phyloP scores from a whole-genome alignment of 345 rosid species.

The Rubroshorea leprosula region DNA sequence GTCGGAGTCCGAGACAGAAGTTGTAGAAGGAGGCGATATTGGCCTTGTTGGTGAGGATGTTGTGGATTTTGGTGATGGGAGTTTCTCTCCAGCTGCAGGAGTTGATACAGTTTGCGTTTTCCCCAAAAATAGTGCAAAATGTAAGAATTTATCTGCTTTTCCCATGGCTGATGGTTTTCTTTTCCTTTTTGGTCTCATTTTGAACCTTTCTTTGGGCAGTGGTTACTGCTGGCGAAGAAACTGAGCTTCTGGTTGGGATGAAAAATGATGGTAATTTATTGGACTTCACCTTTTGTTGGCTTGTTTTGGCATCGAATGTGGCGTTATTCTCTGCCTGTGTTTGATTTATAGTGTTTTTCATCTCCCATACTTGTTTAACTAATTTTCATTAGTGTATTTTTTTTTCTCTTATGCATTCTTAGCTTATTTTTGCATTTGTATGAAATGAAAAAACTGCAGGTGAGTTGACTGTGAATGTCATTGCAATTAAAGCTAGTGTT shows the following conservation, averaged over 20 bases:
- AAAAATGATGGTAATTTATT: constrained; percentile 72
- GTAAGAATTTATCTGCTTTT: constrained; percentile 22
- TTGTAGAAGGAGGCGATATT: constrained; percentile 48
- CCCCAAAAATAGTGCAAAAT: constrained; percentile 69
- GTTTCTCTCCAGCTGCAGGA: constrained; percentile 58
- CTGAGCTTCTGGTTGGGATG: constrained; percentile 77
- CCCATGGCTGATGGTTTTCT: constrained; percentile 2
- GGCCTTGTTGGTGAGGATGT: constrained; percentile 65
- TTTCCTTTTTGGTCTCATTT: not conserved
- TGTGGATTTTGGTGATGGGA: constrained; percentile 43
- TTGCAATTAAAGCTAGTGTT: constrained; percentile 72
- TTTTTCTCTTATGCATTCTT: constrained; percentile 2
- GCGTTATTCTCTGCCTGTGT: not conserved
- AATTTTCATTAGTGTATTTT: not conserved
- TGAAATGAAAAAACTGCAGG: constrained; percentile 36
- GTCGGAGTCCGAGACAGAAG: constrained; percentile 51
- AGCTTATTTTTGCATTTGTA: constrained; percentile 15
- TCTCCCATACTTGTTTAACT: constrained; percentile 4
- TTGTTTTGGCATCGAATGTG: constrained; percentile 4
- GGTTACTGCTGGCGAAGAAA: constrained; percentile 70
- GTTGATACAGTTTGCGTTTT: constrained; percentile 61
- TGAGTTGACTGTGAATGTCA: constrained; percentile 46
- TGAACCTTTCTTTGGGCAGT: constrained; percentile 33
- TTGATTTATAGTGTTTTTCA: not conserved
- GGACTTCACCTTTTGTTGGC: not conserved